These are phyloP conservation scores for Scheffersomyces lignosus DNA, from an alignment of 805 yeast genomes.

Conservation along the genomic window DNA sequence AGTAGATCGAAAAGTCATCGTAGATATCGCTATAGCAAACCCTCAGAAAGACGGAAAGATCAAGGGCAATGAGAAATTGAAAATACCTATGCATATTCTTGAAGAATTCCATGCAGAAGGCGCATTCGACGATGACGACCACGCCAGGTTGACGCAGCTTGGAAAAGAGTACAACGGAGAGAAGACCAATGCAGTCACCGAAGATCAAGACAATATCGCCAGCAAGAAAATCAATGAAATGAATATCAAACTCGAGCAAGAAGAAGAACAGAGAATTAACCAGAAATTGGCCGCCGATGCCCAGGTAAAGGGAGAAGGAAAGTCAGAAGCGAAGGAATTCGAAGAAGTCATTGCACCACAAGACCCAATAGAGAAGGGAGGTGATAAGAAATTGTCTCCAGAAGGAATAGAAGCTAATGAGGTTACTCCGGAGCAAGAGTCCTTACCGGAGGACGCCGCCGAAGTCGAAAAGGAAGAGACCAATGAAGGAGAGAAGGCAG, in stretches of 20 bases:
- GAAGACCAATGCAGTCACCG: slow-evolving; percentile 7
- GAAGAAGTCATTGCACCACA: neutral
- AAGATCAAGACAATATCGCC: slow-evolving; percentile 16
- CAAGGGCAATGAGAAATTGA: slow-evolving; percentile 36
- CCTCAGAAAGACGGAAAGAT: slow-evolving; percentile 31
- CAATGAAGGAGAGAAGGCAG: neutral
- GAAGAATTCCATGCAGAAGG: slow-evolving; percentile 26
- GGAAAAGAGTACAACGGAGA: slow-evolving; percentile 6
- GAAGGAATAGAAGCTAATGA: no score
- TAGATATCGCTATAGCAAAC: slow-evolving; percentile 39
- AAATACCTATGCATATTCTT: slow-evolving; percentile 28
- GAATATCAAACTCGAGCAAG: slow-evolving; percentile 3
- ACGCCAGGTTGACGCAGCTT: slow-evolving; percentile 10
- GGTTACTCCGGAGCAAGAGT: no score
- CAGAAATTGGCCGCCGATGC: slow-evolving; percentile 4
- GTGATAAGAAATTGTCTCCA: neutral
- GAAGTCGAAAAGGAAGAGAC: slow-evolving; percentile 1
- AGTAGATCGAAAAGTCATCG: slow-evolving; percentile 28
- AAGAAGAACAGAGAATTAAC: no score
- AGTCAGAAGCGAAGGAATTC: slow-evolving; percentile 1
- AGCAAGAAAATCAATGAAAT: slow-evolving; percentile 10
- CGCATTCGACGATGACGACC: slow-evolving; percentile 29
- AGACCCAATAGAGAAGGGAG: neutral
- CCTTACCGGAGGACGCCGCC: no score
- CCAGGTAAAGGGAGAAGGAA: slow-evolving; percentile 4